phyloP scores from a whole-genome alignment of 192 early-diverging fungal species.

The Podila epigama region DNA sequence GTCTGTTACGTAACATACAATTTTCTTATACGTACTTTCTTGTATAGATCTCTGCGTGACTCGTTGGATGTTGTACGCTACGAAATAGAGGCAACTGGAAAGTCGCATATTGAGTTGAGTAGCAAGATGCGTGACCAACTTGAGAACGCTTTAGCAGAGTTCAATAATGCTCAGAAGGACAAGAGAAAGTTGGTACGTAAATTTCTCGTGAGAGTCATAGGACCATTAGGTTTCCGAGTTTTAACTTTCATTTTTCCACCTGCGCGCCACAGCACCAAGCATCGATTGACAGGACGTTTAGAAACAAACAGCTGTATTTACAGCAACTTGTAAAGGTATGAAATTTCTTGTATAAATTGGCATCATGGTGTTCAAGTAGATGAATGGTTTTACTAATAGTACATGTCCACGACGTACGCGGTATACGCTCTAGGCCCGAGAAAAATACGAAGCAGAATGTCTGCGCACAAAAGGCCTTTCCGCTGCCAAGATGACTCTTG shows the following conservation, averaged over 20 bases:
- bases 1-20: background rate
- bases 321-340: slow-evolving; percentile 54
- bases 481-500: slow-evolving; percentile 37
- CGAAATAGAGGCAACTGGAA: slow-evolving; percentile 70
- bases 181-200: slow-evolving; percentile 63
- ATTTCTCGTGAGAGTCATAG: too few species aligned
- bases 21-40: background rate
- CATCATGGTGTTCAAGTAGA: background rate
- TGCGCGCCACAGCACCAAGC: slow-evolving; percentile 58
- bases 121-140: slow-evolving; percentile 68
- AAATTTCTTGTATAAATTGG: background rate
- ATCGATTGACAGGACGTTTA: slow-evolving; percentile 56
- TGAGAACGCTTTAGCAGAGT: slow-evolving; percentile 64
- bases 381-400: background rate
- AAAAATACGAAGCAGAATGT: slow-evolving; percentile 56
- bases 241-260: too few species aligned
- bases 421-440: slow-evolving; percentile 33
- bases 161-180: slow-evolving; percentile 71
- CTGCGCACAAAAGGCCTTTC: slow-evolving; percentile 38
- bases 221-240: too few species aligned
- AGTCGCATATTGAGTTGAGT: slow-evolving; percentile 69
- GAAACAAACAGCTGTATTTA: slow-evolving; percentile 61
- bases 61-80: slow-evolving; percentile 62
- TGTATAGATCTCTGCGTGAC: slow-evolving; percentile 59
- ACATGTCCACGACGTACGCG: background rate